Evolutionary conservation across 495 filamentous ascomycete species (phyloP).

Genomic region (Aspergillus sparsus): DNA sequence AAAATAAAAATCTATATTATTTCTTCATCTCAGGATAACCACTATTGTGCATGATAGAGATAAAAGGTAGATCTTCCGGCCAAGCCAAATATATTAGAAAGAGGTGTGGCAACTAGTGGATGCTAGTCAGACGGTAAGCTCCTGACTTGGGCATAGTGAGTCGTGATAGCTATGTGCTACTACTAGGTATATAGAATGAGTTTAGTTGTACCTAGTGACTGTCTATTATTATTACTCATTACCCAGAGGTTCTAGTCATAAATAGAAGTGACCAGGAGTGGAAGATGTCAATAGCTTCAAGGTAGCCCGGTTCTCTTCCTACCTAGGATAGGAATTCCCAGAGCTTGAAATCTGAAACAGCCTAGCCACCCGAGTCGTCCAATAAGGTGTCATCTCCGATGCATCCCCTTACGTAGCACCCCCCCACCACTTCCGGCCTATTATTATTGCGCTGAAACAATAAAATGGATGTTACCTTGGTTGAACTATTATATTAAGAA

Average conservation of each 20-base stretch:
- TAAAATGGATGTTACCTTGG: constrained; percentile 13
- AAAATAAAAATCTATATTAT: too few species aligned
- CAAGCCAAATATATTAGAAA: constrained; percentile 1
- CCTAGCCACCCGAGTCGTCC: constrained; percentile 18
- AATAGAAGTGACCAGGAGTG: too few species aligned
- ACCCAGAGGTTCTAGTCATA: too few species aligned
- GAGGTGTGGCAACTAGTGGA: not conserved
- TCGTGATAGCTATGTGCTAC: not conserved
- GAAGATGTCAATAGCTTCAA: not conserved
- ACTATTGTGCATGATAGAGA: not conserved
- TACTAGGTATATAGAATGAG: too few species aligned
- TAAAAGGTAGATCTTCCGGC: not conserved
- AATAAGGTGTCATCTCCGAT: constrained; percentile 22
- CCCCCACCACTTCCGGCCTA: constrained; percentile 2
- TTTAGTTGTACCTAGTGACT: too few species aligned
- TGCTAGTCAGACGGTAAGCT: not conserved
- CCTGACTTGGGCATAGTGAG: not conserved
- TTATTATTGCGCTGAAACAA: constrained; percentile 1
- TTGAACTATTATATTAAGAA: constrained; percentile 16
- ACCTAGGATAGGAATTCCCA: constrained; percentile 9
- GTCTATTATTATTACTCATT: too few species aligned
- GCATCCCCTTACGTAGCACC: constrained; percentile 6
- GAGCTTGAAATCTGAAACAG: constrained; percentile 44
- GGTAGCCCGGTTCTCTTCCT: not conserved
- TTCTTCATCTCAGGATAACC: too few species aligned